Evolutionary conservation across 768 basidiomycete genomes (phyloP).

Genomic region (Dentipellis fragilis): DNA sequence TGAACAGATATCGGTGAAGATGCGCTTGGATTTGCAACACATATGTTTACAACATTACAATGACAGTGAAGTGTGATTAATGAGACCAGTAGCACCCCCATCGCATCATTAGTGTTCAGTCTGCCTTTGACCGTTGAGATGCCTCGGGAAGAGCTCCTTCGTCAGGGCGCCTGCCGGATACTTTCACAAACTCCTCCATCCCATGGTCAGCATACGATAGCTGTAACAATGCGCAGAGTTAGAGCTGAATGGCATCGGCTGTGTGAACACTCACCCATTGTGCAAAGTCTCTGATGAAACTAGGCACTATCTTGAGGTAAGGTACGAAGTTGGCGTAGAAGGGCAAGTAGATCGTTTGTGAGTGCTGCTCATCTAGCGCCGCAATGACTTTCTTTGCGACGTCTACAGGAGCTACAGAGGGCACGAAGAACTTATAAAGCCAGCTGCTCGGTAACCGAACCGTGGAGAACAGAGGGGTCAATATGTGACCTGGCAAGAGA

Average conservation of each 20-base stretch:
- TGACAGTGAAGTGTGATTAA: too few relatives aligned
- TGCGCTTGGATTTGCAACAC: too few relatives aligned
- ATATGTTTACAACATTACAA: too few relatives aligned
- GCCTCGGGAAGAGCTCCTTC: conserved; percentile 4
- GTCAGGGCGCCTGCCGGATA: conserved; percentile 11
- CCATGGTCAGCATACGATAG: conserved; percentile 57
- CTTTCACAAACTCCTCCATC: conserved; percentile 60
- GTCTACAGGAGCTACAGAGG: conserved; percentile 59
- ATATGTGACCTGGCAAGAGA: conserved; percentile 69
- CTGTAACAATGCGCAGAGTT: conserved; percentile 24
- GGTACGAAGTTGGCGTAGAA: conserved; percentile 59
- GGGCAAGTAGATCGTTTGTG: conserved; percentile 59
- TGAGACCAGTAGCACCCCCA: too few relatives aligned
- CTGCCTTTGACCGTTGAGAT: conserved; percentile 5
- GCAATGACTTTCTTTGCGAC: conserved; percentile 77
- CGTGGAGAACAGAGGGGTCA: conserved; percentile 69
- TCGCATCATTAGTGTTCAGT: not conserved
- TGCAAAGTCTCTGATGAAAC: conserved; percentile 61
- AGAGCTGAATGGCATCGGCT: not conserved
- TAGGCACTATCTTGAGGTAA: conserved; percentile 49
- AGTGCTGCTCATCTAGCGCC: conserved; percentile 74
- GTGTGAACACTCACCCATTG: conserved; percentile 49
- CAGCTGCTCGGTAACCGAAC: conserved; percentile 36
- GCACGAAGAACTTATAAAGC: conserved; percentile 65
- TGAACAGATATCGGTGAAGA: too few relatives aligned